Conservation (phyloP, 1,139 yeast genomes). For the Zygosaccharomyces sapae region DNA sequence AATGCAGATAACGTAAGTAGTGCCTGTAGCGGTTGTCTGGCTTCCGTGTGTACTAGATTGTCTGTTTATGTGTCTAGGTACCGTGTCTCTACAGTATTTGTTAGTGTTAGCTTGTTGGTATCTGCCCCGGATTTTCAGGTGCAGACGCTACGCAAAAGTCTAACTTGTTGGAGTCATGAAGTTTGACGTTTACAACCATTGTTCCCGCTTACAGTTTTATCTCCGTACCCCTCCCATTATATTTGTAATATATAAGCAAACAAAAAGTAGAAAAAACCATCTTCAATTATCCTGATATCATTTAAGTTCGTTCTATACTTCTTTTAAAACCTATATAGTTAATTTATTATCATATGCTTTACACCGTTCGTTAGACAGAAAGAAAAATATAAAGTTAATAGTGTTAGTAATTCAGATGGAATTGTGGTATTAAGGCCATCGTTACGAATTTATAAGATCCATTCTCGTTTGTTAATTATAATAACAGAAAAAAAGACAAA, state of each 20-base stretch:
- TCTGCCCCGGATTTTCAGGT: neutral
- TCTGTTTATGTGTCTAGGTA: neutral
- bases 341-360: constrained; percentile 1
- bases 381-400: neutral
- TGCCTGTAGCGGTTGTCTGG: no score
- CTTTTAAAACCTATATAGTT: neutral
- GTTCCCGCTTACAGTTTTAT: no score
- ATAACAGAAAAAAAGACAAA: neutral
- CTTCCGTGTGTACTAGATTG: no score
- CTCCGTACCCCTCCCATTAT: no score
- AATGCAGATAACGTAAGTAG: no score
- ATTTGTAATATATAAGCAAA: no score
- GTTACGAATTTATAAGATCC: neutral
- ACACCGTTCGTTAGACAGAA: constrained; percentile 7
- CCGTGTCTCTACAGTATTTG: neutral
- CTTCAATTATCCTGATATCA: constrained; percentile 20
- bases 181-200: neutral
- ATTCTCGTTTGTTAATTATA: neutral
- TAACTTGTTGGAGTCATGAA: neutral
- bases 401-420: neutral
- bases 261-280: no score
- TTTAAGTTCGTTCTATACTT: neutral
- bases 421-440: neutral
- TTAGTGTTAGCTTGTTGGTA: no score
- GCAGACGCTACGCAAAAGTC: no score